Percentiles rank a stretch among this genome's conserved stretches.
phyloP scores from a whole-genome alignment of 2,329 filamentous ascomycete genomes.

The Ophiostoma populinum region DNA sequence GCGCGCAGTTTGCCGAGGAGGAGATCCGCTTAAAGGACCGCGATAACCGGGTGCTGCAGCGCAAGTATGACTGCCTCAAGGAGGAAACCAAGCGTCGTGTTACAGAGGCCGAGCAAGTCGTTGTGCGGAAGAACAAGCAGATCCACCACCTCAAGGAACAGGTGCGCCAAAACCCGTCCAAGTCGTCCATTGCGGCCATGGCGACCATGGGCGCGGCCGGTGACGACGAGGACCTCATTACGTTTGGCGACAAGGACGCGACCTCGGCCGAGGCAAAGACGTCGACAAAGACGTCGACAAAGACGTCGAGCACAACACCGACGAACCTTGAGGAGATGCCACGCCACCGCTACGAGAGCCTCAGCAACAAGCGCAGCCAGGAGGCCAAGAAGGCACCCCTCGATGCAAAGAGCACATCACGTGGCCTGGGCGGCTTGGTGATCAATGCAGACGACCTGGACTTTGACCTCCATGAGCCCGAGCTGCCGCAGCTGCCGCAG shows the following conservation, averaged over 20 bases:
- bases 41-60: conserved; percentile 31
- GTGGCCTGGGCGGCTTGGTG: conserved; percentile 3
- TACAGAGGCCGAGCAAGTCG: conserved; percentile 35
- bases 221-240: background rate
- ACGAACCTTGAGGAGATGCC: background rate
- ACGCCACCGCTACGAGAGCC: conserved; percentile 7
- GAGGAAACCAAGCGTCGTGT: conserved; percentile 34
- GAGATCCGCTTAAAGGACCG: conserved; percentile 25
- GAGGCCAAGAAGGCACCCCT: background rate
- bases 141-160: conserved; percentile 27
- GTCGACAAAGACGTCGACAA: background rate
- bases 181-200: too few relatives aligned
- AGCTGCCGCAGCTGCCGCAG: conserved; percentile 6
- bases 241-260: background rate
- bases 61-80: conserved; percentile 32
- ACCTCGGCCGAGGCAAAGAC: background rate
- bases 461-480: background rate
- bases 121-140: conserved; percentile 38
- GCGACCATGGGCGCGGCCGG: too few relatives aligned
- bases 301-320: background rate
- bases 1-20: conserved; percentile 17
- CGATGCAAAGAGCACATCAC: background rate
- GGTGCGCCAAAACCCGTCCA: too few relatives aligned
- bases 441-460: conserved; percentile 4
- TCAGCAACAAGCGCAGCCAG: conserved; percentile 2